Base-by-base conservation (phyloP, 2,329 filamentous ascomycete species). In the Pseudogymnoascus sp. region DNA sequence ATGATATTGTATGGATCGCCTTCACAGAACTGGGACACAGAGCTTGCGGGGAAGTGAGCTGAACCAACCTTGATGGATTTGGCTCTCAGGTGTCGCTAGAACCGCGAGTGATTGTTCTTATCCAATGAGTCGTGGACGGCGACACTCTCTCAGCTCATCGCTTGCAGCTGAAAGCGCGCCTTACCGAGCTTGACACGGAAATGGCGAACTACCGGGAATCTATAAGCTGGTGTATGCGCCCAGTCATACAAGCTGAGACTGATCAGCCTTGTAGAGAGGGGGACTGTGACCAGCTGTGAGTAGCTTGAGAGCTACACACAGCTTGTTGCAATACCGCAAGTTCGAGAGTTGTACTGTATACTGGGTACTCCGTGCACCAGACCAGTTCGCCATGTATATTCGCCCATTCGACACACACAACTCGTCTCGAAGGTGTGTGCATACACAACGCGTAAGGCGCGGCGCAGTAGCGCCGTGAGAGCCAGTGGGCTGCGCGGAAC, bases 181-280 rank as follows among this genome's bases (percentile, higher is more conserved):
- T 56, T 56, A 33, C 28, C 50, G 10, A 33, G 28, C 50, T 56
- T 18, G 50, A 33, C 50, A 56, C 50, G 50, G 50, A 56, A 56
- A 56, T 56, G 50, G 28, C 28, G 50, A 18, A 33, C 50, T 56
- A 56, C 50, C 16, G 50, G 50, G 28, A 56, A 56, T 56, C 50
- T 33, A 18, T 56, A 56, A 56, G n/a, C 50, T 56, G 50, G 50
- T 18, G 50, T 5, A 56, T 56, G 42, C 60, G 35, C 59, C 8
- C 42, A 38, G 60, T 61, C 6, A 18, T n/a, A 21, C 60, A 61
- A 38, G 59, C 59, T 61, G 59, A 38, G 38, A 18, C 5, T 16
- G 38, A 60, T 44, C 59, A 60, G 35, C 35, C 60, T 61, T 61
- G 60, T 18, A 61, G 60, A 44, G 59, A 50, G 25, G 38, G 38